A percentile compares a stretch with the other conserved stretches of the same genome.
Evolutionary conservation across 2,329 filamentous ascomycete genomes (phyloP).

Genomic region (Claviceps cyperi): DNA sequence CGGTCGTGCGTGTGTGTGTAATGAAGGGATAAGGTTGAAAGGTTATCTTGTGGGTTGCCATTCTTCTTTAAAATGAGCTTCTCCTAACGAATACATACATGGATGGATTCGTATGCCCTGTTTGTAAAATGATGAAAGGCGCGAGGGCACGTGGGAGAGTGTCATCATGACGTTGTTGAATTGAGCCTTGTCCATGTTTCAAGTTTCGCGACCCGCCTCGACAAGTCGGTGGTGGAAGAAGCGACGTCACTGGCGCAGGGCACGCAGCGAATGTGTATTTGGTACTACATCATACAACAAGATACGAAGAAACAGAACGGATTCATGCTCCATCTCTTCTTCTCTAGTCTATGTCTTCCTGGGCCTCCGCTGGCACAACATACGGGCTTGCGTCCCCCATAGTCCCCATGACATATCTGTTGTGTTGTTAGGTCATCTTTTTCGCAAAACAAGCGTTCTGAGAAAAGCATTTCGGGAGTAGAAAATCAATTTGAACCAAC

Average conservation of each 20-base stretch:
- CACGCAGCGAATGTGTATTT: not conserved
- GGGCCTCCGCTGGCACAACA: conserved; percentile 21
- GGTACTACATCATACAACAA: no score
- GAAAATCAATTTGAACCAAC: conserved; percentile 24
- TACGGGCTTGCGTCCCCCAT: conserved; percentile 22
- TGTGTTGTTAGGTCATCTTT: no score
- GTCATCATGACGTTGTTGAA: not conserved
- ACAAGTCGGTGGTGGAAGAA: not conserved
- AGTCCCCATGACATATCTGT: conserved; percentile 28
- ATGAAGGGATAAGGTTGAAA: no score
- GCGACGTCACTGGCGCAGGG: not conserved
- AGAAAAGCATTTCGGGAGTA: not conserved
- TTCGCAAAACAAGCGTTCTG: no score
- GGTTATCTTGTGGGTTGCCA: no score
- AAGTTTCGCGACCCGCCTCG: not conserved
- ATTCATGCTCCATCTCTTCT: not conserved
- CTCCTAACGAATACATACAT: no score
- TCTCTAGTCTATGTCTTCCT: conserved; percentile 20
- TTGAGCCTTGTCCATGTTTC: not conserved
- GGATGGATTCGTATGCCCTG: no score
- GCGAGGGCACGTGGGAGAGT: not conserved
- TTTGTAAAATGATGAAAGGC: no score
- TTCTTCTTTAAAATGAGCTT: no score
- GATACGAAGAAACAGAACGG: no score
- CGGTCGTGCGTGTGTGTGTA: no score